Base-by-base conservation (phyloP, 139 green algal species). In the Asterochloris sp. region DNA sequence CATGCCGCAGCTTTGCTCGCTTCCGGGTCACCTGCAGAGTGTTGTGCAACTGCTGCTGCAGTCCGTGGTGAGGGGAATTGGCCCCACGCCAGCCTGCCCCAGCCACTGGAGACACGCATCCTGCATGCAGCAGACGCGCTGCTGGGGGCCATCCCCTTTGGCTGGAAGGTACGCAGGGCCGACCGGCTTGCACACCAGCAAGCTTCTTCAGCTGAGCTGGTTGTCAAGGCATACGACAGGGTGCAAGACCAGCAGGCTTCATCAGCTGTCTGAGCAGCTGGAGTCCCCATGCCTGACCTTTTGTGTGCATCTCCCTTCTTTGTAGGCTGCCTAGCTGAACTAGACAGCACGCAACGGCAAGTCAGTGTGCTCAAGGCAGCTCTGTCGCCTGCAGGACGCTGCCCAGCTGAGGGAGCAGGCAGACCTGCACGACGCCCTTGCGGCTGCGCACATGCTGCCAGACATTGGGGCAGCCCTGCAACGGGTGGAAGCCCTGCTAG, bases 51-150 rank as follows among this genome's bases (percentile, higher is more conserved):
- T 54, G 4, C 38, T 54, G 38, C 38, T 54, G 38, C 38, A 54
- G 38, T 97, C 75, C 80, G 87, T 0, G 93, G 93, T 12, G 91
- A 94, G 84, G 86, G 86, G 82, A 87, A 89, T 84, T 84, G 82
- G 62, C 62, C 74, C 68, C 74, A 54, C 68, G 73, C 78, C 21
- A 77, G 82, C 16, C 78, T 81, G 85, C 69, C 79, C 23, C 62
- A 78, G 6, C 26, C 69, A 1, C 27, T 83, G 10, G 88, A 92
- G 80, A 80, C 87, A 47, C 89, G 93, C 69, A 69, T 93, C 8
- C 64, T 67, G 27, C 28, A 63, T 28, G 86, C 82, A n/a, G 77
- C 92, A 26, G 87, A 92, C 68, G 83, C 86, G 0, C 83, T 93
- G 73, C 84, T 93, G 69, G 84, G 84, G 61, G 79, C 83, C 54